Conservation (phyloP, 805 yeast species). For the Cyberlindnera sargentensis region DNA sequence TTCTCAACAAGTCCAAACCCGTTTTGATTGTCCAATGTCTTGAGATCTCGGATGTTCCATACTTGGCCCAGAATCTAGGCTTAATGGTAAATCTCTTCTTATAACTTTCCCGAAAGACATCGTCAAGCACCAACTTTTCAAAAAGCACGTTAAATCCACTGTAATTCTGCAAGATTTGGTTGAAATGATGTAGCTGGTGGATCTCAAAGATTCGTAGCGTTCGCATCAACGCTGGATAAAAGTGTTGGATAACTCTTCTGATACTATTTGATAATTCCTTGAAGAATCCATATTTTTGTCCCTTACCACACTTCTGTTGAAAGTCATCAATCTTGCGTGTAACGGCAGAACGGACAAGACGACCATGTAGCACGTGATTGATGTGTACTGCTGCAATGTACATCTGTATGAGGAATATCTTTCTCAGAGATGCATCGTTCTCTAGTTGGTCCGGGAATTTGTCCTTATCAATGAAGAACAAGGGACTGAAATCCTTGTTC, state of each 20-base stretch:
- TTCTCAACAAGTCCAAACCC: slow-evolving; percentile 30
- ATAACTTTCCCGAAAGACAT: slow-evolving; percentile 1
- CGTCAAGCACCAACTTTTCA: slow-evolving; percentile 3
- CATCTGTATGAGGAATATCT: slow-evolving; percentile 9
- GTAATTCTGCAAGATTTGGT: slow-evolving; percentile 7
- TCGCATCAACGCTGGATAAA: background rate
- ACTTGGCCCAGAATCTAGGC: slow-evolving; percentile 17
- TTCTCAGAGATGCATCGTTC: slow-evolving; percentile 13
- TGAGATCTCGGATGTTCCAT: slow-evolving; percentile 22
- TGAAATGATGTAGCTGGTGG: slow-evolving; percentile 5
- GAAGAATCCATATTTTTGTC: background rate
- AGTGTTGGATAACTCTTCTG: background rate
- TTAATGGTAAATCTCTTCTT: slow-evolving; percentile 4
- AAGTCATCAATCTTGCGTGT: background rate
- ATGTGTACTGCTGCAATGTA: slow-evolving; percentile 2
- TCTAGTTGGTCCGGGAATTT: slow-evolving; percentile 14
- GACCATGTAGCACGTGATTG: background rate
- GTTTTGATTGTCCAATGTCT: slow-evolving; percentile 33
- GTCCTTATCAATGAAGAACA: slow-evolving; percentile 9
- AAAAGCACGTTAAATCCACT: slow-evolving; percentile 2
- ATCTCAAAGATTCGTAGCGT: background rate
- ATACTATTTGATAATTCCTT: background rate
- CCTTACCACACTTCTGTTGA: background rate
- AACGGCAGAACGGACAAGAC: background rate
- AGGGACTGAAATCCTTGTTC: slow-evolving; percentile 14